Percentiles rank a stretch among this genome's conserved stretches.
Conservation (phyloP, 2,329 filamentous ascomycete genomes). For the Teratosphaeriaceae sp. region DNA sequence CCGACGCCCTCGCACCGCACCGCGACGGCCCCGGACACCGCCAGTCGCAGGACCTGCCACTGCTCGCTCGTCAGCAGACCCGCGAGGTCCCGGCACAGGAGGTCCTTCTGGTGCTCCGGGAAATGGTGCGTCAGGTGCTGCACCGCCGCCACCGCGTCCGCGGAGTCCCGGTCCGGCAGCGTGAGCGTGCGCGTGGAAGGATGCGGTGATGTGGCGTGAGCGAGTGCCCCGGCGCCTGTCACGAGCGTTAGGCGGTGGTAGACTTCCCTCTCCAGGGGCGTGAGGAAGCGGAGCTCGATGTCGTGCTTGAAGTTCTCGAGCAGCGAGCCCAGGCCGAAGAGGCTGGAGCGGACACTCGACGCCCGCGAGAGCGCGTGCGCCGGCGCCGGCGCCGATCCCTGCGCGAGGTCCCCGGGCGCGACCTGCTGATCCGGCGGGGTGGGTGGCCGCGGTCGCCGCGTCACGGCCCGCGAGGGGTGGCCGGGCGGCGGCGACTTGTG, state of each 20-base stretch:
- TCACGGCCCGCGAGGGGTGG: not conserved
- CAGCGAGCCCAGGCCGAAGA: slow-evolving; percentile 5
- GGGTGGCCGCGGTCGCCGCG: not conserved
- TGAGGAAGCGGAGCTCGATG: slow-evolving; percentile 6
- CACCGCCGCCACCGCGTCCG: slow-evolving; percentile 2
- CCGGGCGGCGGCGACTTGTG: not conserved
- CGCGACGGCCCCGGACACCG: slow-evolving; percentile 1
- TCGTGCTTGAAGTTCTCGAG: slow-evolving; percentile 6
- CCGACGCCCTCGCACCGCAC: slow-evolving; percentile 1
- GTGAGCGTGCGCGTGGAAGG: not conserved
- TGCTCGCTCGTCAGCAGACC: slow-evolving; percentile 4
- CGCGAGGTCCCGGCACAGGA: slow-evolving; percentile 5
- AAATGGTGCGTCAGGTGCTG: slow-evolving; percentile 1
- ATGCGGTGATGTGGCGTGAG: not conserved
- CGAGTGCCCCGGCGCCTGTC: slow-evolving; percentile 1
- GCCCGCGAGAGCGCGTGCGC: not conserved
- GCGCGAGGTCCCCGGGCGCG: not conserved
- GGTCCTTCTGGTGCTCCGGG: not conserved
- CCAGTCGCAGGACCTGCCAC: slow-evolving; percentile 1
- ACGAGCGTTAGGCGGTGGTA: slow-evolving; percentile 1
- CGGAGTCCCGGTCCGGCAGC: slow-evolving; percentile 6
- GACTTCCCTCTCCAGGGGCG: slow-evolving; percentile 6
- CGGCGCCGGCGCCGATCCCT: not conserved
- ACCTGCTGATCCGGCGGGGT: too few species aligned
- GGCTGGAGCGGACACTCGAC: slow-evolving; percentile 1